Evolutionary conservation across 495 filamentous ascomycete species (phyloP), one percentile per base, ranked within the genome.

Genomic region (Penicillium atrosanguineum): DNA sequence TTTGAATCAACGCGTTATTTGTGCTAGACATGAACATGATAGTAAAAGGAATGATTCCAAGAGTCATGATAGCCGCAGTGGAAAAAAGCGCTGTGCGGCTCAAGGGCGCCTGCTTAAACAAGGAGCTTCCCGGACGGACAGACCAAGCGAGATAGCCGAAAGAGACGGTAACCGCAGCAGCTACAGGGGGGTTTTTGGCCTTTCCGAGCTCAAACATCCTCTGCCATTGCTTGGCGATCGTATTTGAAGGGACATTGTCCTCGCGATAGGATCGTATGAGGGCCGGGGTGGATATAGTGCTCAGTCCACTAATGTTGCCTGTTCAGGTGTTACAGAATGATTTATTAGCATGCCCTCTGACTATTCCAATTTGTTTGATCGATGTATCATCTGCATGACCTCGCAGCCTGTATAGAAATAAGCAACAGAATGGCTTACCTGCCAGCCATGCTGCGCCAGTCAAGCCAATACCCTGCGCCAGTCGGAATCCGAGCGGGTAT

Each of bases 111-210:
- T 65, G 52, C 19, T 64, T 64, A 52, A 60, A 70, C 29, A 72
- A 60, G 1, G 66, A 48, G 1, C 58, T 49, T 1, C 54, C 52
- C 4, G 41, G 44, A 7, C 58, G 65, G 38, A 74, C 67, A 1
- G 59, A 60, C 53, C 69, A 73, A 12, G 74, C 73, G 20, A 76
- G 68, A 50, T 74, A 75, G 34, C 66, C 18, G 48, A 75, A 76
- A 23, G 69, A 67, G 1, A 66, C 31, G 3, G 67, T 67, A 6
- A 65, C 62, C 7, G 59, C 31, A 0, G 57, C 64, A 4, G 65
- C 69, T 6, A 73, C 58, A 1, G 67, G 61, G 0, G 73, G 74
- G 49, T 72, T 68, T 41, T 70, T 63, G 2, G 52, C 41, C 3
- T 70, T 64, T n/a, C 73, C 72, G 3, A 14, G 57, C 46, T 65